Conservation (phyloP, 2,329 filamentous ascomycete genomes). For the Aspergillus eucalypticola region DNA sequence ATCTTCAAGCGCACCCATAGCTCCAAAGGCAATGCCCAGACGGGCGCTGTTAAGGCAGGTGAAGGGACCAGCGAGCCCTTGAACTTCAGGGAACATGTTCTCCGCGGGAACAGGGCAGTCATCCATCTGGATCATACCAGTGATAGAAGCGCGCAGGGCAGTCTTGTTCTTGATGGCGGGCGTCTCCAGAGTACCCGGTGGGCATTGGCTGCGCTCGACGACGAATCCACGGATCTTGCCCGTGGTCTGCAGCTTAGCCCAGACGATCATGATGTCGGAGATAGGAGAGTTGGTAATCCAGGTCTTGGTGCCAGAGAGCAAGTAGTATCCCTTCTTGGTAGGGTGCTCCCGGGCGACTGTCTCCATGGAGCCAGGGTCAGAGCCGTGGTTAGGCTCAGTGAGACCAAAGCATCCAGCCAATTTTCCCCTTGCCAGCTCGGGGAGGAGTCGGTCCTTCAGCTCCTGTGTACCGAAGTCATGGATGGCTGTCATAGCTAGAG, state of each 20-base stretch:
- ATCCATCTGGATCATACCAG: slow-evolving; percentile 96
- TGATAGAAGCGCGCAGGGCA: slow-evolving; percentile 87
- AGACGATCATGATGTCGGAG: slow-evolving; percentile 79
- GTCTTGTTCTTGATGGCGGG: slow-evolving; percentile 94
- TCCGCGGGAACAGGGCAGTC: slow-evolving; percentile 81
- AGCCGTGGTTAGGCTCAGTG: slow-evolving; percentile 91
- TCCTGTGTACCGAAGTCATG: slow-evolving; percentile 83
- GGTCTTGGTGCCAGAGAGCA: slow-evolving; percentile 80
- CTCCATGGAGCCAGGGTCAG: slow-evolving; percentile 90
- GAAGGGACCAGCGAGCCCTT: slow-evolving; percentile 86
- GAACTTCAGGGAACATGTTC: slow-evolving; percentile 91
- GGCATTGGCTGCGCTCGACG: slow-evolving; percentile 80
- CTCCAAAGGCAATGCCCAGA: slow-evolving; percentile 90
- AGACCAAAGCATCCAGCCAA: slow-evolving; percentile 83
- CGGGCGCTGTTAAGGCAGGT: slow-evolving; percentile 91
- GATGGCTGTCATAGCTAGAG: slow-evolving; percentile 90
- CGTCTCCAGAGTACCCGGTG: slow-evolving; percentile 84
- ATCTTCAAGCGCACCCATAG: slow-evolving; percentile 92
- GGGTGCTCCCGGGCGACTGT: slow-evolving; percentile 81
- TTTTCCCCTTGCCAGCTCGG: slow-evolving; percentile 78
- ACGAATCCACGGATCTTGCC: slow-evolving; percentile 94
- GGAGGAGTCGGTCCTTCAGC: slow-evolving; percentile 81
- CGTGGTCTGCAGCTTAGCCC: slow-evolving; percentile 88
- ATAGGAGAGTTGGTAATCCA: slow-evolving; percentile 97
- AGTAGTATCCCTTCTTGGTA: slow-evolving; percentile 77